A percentile compares a stretch with the other conserved stretches of the same genome.
Conservation (phyloP, 108 stramenopile genomes). For the Cylindrotheca closterium region DNA sequence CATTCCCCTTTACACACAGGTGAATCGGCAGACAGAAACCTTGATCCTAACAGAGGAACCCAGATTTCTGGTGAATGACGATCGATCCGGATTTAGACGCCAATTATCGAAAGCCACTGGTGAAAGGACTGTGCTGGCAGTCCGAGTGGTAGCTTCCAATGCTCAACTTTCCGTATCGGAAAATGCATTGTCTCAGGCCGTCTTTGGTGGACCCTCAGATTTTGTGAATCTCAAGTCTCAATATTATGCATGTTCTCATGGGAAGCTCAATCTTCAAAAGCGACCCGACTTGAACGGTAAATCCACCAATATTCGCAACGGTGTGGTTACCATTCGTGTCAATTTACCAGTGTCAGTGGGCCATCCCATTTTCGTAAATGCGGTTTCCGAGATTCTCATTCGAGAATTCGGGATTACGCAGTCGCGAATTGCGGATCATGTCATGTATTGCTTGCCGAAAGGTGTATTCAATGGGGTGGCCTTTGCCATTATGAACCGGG, state of each 20-base stretch:
- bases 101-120: background rate
- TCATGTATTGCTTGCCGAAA: slow-evolving; percentile 46
- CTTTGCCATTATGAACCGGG: background rate
- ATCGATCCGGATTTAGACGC: background rate
- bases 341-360: background rate
- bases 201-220: background rate
- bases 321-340: slow-evolving; percentile 3
- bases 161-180: slow-evolving; percentile 3
- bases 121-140: slow-evolving; percentile 10
- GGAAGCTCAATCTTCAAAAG: slow-evolving; percentile 1
- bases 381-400: background rate
- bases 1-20: background rate
- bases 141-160: slow-evolving; percentile 27
- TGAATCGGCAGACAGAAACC: background rate
- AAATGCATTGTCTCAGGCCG: background rate
- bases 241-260: background rate
- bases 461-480: slow-evolving; percentile 19
- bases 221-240: background rate
- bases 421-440: slow-evolving; percentile 13
- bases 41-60: background rate
- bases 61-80: background rate
- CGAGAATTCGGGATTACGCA: background rate
- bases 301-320: background rate
- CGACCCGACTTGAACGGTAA: background rate
- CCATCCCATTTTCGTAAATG: background rate